Evolutionary conservation across 2,329 filamentous ascomycete genomes (phyloP), one percentile per base, ranked within the genome.

Genomic region (Mariannaea sp.): DNA sequence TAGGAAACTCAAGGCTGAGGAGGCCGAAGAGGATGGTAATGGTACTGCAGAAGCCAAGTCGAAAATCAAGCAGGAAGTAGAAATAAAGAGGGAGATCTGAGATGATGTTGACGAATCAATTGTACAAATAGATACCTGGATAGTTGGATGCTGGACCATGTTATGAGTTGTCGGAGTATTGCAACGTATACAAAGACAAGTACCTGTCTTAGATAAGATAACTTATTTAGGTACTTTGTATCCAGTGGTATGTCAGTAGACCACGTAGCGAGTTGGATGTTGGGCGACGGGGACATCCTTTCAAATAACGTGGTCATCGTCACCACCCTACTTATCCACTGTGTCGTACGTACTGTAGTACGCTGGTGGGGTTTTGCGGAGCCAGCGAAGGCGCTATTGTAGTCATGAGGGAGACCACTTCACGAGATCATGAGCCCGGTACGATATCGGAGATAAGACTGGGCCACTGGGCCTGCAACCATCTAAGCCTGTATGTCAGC

Each of bases 1-100:
- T 19, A 79, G 78, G 59, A 85, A 77, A 70, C 64, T 71, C 27
- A 69, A 67, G 47, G 61, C 66, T 35, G 53, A 60, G 30, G 44
- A 58, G n/a, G 19, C n/a, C 17, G 36, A 36, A 17, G 64, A 71
- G 49, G 54, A 53, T 40, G 53, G 60, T 27, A 47, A 58, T 26
- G 59, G 52, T 14, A 49, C 58, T n/a, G 48, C 59, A 20, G 50
- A 54, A 17, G 58, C 66, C 53, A 66, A 68, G 43, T 54, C 53
- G 38, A 60, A 66, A 40, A 60, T 61, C 38, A 53, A 40, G 54
- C 57, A 53, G 43, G 58, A 57, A 44, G 59, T 56, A 22, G 50
- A 51, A 24, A 42, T 48, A 56, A 71, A 66, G 59, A 67, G 55
- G 30, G 53, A 53, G 33, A 46, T 48, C 14, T 53, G 56, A 65